Percentiles rank a stretch among this genome's conserved stretches.
Conservation (phyloP, 495 filamentous ascomycete genomes). For the Aspergillus diversus region DNA sequence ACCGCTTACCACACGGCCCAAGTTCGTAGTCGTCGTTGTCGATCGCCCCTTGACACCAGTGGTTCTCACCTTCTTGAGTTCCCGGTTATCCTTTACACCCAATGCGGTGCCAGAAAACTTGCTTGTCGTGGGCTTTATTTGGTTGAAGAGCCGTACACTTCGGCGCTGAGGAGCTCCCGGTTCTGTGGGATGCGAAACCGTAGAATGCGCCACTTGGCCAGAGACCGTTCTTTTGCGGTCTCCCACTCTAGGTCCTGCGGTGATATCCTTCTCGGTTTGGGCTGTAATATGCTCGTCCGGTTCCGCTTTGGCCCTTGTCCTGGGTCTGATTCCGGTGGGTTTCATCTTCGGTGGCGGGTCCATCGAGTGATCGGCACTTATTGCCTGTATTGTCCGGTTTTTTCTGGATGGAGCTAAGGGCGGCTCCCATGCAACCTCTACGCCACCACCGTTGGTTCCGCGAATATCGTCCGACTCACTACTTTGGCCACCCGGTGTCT, state of each 20-base stretch:
- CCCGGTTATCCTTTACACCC: conserved; percentile 63
- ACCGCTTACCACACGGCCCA: conserved; percentile 85
- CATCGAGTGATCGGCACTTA: conserved; percentile 51
- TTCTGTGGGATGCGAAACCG: conserved; percentile 56
- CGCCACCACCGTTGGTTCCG: conserved; percentile 36
- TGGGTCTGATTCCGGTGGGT: conserved; percentile 53
- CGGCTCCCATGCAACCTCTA: conserved; percentile 55
- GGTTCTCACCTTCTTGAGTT: conserved; percentile 77
- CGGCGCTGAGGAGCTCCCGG: conserved; percentile 73
- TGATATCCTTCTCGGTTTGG: conserved; percentile 40
- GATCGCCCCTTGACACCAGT: conserved; percentile 60
- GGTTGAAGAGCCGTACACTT: conserved; percentile 78
- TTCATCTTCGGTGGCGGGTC: conserved; percentile 69
- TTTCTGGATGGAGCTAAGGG: conserved; percentile 70
- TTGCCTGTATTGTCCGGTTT: conserved; percentile 59
- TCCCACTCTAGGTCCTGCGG: conserved; percentile 38
- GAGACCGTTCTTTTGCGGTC: conserved; percentile 86
- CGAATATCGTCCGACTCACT: conserved; percentile 50
- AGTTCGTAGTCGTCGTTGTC: conserved; percentile 59
- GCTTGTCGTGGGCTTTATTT: conserved; percentile 64
- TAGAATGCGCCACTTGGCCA: conserved; percentile 71
- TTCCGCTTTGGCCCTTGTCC: conserved; percentile 54
- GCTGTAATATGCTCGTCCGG: conserved; percentile 47
- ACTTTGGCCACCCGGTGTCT: conserved; percentile 48
- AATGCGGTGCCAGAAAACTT: conserved; percentile 55